phyloP scores from a whole-genome alignment of 2,329 filamentous ascomycete genomes.

The Botrytis byssoidea region DNA sequence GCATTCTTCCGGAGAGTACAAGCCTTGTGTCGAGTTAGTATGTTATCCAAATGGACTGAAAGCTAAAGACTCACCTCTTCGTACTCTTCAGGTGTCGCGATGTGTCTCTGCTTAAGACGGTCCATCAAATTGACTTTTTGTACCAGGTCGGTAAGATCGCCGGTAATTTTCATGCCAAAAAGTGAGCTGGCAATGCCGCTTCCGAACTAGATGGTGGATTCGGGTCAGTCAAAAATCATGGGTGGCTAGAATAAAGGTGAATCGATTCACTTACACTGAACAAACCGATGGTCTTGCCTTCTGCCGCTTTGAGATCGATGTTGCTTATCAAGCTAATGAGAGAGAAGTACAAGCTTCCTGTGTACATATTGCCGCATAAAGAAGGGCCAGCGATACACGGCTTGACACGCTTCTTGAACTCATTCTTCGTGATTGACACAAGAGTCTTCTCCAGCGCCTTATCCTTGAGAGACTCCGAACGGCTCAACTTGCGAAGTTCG shows the following conservation, averaged over 20 bases:
- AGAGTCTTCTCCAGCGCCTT: neutral
- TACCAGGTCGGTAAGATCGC: neutral
- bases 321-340: constrained; percentile 12
- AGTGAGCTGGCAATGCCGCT: constrained; percentile 1
- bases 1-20: neutral
- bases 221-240: neutral
- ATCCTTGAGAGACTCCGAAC: neutral
- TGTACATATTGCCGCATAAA: constrained; percentile 18
- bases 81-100: neutral
- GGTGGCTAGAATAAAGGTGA: neutral
- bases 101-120: neutral
- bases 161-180: neutral
- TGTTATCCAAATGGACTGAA: neutral
- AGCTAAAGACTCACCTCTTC: neutral
- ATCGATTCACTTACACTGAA: neutral
- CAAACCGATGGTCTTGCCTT: constrained; percentile 1
- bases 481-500: neutral
- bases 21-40: neutral
- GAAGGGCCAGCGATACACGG: neutral
- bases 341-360: neutral
- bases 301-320: neutral
- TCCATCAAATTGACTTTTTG: neutral
- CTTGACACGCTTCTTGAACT: neutral
- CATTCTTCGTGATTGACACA: neutral
- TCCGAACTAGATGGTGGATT: neutral